Conservation (phyloP, 805 yeast genomes). For the Monosporozyma yasuniensis region DNA sequence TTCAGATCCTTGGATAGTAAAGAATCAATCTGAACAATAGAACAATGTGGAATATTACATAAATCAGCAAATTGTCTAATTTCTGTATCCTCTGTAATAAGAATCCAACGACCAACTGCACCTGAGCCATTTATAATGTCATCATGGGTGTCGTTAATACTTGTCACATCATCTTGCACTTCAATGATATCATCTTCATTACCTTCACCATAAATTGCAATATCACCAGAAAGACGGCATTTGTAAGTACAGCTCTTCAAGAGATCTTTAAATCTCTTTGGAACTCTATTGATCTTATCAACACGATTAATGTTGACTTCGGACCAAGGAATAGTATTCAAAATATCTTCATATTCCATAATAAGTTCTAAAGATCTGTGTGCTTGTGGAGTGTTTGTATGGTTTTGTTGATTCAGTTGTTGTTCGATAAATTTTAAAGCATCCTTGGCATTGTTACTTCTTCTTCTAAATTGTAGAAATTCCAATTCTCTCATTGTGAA, state of each 20-base stretch:
- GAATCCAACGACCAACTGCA: constrained; percentile 37
- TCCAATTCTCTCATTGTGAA: constrained; percentile 50
- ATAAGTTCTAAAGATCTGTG: constrained; percentile 19
- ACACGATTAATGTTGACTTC: constrained; percentile 13
- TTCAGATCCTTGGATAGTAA: constrained; percentile 20
- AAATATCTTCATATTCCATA: constrained; percentile 41
- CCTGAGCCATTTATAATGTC: background rate
- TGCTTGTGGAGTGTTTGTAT: constrained; percentile 6
- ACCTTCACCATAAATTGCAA: constrained; percentile 21
- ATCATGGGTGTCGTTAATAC: background rate
- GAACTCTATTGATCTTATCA: constrained; percentile 31
- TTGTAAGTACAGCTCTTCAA: constrained; percentile 53
- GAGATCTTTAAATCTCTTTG: constrained; percentile 44
- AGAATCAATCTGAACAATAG: constrained; percentile 24
- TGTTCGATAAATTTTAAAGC: constrained; percentile 53
- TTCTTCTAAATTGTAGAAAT: constrained; percentile 44
- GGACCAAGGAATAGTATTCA: constrained; percentile 20
- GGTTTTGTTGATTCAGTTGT: constrained; percentile 6
- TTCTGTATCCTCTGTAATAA: constrained; percentile 53
- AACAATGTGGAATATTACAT: constrained; percentile 41
- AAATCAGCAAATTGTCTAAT: constrained; percentile 49
- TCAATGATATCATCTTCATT: constrained; percentile 15
- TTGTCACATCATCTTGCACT: background rate
- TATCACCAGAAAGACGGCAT: constrained; percentile 26
- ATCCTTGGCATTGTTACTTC: constrained; percentile 57